These are phyloP conservation scores for Psilocybe subaeruginosa DNA, from an alignment of 768 basidiomycete genomes.

Conservation along the genomic window DNA sequence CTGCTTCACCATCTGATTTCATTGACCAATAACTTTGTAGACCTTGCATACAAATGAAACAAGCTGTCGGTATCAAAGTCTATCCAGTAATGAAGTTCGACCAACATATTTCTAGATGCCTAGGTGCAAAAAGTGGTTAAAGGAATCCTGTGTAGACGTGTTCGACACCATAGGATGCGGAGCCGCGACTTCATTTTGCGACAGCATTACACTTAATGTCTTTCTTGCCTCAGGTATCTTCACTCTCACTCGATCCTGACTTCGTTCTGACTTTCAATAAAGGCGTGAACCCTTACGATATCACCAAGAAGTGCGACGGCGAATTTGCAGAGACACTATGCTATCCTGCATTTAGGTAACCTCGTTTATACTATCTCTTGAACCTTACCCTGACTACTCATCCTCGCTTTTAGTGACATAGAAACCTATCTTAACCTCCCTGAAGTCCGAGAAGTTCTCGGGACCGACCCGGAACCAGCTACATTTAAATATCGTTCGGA, in stretches of 20 bases:
- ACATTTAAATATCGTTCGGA: slow-evolving; percentile 35
- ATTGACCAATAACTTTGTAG: too few species aligned
- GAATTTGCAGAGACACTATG: slow-evolving; percentile 49
- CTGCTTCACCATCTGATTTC: too few species aligned
- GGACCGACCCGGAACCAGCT: slow-evolving; percentile 52
- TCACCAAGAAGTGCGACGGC: slow-evolving; percentile 61
- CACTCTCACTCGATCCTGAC: not conserved
- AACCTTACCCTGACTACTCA: slow-evolving; percentile 17
- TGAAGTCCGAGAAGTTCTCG: slow-evolving; percentile 54
- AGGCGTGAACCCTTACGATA: slow-evolving; percentile 68
- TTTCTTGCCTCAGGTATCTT: not conserved
- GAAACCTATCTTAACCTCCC: slow-evolving; percentile 62
- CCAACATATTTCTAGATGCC: too few species aligned
- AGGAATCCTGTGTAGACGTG: slow-evolving; percentile 57
- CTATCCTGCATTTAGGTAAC: slow-evolving; percentile 39
- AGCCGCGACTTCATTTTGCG: slow-evolving; percentile 67
- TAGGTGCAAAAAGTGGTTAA: slow-evolving; percentile 56
- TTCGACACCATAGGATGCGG: slow-evolving; percentile 68
- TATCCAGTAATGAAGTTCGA: too few species aligned
- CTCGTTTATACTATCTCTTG: too few species aligned
- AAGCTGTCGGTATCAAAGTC: too few species aligned
- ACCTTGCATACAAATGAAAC: too few species aligned
- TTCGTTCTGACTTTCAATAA: not conserved
- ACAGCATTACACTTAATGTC: slow-evolving; percentile 30
- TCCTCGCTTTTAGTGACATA: slow-evolving; percentile 46